These are phyloP conservation scores for Orychophragmus violaceus DNA, from an alignment of 345 rosid species.

Conservation along the genomic window DNA sequence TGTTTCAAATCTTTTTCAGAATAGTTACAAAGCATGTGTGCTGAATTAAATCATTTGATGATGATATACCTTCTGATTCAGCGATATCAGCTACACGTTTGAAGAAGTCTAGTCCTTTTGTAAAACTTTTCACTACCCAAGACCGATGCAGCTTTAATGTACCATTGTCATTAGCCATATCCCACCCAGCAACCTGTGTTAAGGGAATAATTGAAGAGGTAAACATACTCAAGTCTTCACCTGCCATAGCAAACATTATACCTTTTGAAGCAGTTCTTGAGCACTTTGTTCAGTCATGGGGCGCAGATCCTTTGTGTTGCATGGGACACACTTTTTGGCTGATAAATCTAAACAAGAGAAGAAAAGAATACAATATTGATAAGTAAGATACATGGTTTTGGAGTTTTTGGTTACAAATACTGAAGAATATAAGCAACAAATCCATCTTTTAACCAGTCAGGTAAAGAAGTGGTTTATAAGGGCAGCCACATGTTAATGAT, in stretches of 20 bases:
- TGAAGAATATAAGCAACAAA: neutral
- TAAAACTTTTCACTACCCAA: slow-evolving; percentile 72
- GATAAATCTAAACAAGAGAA: slow-evolving; percentile 48
- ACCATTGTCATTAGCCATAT: slow-evolving; percentile 63
- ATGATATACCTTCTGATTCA: slow-evolving; percentile 68
- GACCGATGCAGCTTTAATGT: slow-evolving; percentile 60
- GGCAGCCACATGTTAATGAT: neutral
- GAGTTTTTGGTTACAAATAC: neutral
- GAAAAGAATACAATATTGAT: neutral
- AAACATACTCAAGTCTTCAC: neutral
- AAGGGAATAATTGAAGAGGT: neutral
- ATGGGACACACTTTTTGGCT: slow-evolving; percentile 80
- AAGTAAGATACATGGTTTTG: slow-evolving; percentile 8
- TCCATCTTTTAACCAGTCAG: neutral
- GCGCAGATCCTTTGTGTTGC: slow-evolving; percentile 66
- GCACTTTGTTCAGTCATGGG: slow-evolving; percentile 85
- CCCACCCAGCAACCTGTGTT: slow-evolving; percentile 73
- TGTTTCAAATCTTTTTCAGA: neutral
- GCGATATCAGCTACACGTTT: slow-evolving; percentile 68
- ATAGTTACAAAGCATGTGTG: neutral
- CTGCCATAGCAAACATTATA: slow-evolving; percentile 15
- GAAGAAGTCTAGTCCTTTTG: slow-evolving; percentile 79
- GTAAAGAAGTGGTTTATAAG: neutral
- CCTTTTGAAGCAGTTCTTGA: slow-evolving; percentile 49
- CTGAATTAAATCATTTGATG: neutral